Conservation (phyloP, 2,329 filamentous ascomycete species). For the Sporothrix protearum region DNA sequence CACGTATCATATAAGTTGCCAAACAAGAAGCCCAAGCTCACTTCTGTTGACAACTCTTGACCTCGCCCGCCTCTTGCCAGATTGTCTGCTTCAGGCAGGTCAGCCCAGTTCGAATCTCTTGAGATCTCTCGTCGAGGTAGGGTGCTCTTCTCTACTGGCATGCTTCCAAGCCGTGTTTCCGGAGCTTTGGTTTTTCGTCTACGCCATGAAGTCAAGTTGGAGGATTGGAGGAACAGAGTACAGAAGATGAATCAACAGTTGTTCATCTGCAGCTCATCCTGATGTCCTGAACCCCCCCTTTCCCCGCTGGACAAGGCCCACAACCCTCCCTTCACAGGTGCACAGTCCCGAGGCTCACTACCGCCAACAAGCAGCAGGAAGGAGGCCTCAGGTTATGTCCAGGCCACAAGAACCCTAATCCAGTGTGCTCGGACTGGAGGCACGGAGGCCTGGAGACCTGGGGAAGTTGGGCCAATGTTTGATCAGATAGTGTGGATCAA, state of each 20-base stretch:
- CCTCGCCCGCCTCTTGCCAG: too few relatives aligned
- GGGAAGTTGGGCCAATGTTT: background rate
- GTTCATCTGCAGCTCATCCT: background rate
- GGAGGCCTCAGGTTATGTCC: background rate
- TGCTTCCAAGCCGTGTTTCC: background rate
- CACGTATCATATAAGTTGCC: background rate
- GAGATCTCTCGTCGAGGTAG: background rate
- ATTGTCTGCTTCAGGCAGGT: background rate
- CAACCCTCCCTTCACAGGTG: background rate
- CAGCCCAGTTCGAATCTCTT: background rate
- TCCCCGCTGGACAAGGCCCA: background rate
- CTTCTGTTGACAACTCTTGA: too few relatives aligned
- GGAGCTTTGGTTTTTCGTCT: background rate
- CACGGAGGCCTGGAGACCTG: too few relatives aligned
- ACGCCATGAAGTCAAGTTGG: background rate
- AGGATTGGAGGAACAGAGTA: background rate
- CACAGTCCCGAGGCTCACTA: background rate
- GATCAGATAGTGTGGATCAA: background rate
- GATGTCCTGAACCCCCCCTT: background rate
- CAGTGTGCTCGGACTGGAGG: background rate
- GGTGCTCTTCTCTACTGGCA: background rate
- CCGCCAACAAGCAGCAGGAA: background rate
- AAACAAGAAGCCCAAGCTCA: too few relatives aligned
- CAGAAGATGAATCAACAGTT: background rate
- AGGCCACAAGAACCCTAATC: background rate